Evolutionary conservation across 1,284 basidiomycete species (phyloP).

Genomic region (Fomitopsis pinicola): DNA sequence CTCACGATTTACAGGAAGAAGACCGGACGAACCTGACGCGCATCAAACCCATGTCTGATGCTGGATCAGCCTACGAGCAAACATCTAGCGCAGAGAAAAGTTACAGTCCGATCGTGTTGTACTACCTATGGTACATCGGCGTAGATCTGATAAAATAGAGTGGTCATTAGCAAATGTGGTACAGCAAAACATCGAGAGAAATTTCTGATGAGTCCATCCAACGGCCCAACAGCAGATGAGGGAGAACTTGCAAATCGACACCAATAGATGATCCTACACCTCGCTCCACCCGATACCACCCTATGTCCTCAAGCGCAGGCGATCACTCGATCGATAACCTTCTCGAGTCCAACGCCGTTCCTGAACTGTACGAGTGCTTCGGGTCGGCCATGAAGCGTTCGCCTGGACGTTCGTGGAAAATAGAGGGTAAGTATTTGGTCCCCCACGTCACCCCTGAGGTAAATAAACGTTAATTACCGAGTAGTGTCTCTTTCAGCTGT

Average conservation of each 20-base stretch:
- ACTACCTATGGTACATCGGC: not conserved
- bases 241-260: not conserved
- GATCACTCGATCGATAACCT: conserved; percentile 47
- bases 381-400: conserved; percentile 37
- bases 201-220: not conserved
- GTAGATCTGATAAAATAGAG: not conserved
- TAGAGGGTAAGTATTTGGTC: conserved; percentile 39
- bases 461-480: conserved; percentile 20
- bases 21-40: too few relatives aligned
- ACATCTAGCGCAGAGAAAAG: too few relatives aligned
- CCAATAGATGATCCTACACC: not conserved
- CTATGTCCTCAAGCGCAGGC: not conserved
- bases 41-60: too few relatives aligned
- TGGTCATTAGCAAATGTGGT: not conserved
- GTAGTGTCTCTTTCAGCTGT: conserved; percentile 22
- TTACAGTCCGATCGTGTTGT: not conserved
- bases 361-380: conserved; percentile 32
- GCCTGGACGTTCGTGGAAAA: conserved; percentile 33
- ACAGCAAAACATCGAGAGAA: not conserved
- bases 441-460: conserved; percentile 44
- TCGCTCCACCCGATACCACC: not conserved
- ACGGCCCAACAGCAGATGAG: not conserved
- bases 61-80: too few relatives aligned
- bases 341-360: conserved; percentile 30
- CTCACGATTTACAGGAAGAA: too few relatives aligned